These are phyloP conservation scores for Lithocarpus polystachyus DNA, from an alignment of 306 rosid species.

Conservation along the genomic window DNA sequence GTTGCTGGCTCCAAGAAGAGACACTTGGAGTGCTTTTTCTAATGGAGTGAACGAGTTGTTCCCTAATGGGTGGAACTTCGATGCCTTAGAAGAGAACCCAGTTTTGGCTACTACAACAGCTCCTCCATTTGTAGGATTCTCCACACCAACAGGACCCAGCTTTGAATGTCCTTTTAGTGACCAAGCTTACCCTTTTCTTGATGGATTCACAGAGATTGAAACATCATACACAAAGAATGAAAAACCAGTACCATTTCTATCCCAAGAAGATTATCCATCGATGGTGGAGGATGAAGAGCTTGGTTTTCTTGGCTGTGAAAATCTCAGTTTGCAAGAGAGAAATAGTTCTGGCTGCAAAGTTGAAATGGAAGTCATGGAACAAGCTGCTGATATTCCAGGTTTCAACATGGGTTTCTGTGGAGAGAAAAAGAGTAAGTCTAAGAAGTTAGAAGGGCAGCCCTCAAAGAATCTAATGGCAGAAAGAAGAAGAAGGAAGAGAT, in stretches of 20 bases:
- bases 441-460: constrained; percentile 77
- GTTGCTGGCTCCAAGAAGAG: constrained; percentile 70
- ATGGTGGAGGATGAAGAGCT: constrained; percentile 63
- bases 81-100: constrained; percentile 56
- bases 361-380: constrained; percentile 76
- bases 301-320: constrained; percentile 52
- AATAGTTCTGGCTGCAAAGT: constrained; percentile 46
- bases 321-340: constrained; percentile 37
- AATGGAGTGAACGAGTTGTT: constrained; percentile 57
- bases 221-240: constrained; percentile 41
- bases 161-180: constrained; percentile 57
- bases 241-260: constrained; percentile 36
- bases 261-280: constrained; percentile 53
- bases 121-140: constrained; percentile 55
- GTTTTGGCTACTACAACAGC: constrained; percentile 39
- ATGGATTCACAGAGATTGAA: constrained; percentile 55
- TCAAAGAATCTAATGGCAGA: constrained; percentile 97
- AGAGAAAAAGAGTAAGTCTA: constrained; percentile 48
- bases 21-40: constrained; percentile 55
- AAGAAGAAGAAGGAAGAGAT: constrained; percentile 75
- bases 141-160: constrained; percentile 51
- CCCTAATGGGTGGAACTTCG: constrained; percentile 62
- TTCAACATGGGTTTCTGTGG: constrained; percentile 62
- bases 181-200: constrained; percentile 51
- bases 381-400: constrained; percentile 39